Base-by-base conservation (phyloP, 1,139 yeast species). In the Zygotorulaspora mrakii region DNA sequence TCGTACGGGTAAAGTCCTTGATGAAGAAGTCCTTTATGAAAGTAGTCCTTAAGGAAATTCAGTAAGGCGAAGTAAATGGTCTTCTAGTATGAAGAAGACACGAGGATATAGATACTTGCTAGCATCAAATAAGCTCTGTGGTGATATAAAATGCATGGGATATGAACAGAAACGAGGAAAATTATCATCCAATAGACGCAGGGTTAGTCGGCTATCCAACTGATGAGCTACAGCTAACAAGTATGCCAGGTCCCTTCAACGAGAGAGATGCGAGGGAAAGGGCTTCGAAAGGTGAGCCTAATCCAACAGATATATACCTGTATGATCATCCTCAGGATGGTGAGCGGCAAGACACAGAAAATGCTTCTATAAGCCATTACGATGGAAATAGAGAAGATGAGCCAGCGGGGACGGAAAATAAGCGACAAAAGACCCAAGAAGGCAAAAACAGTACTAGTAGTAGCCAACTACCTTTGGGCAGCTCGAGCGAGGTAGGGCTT, bases 291-390 rank as follows among this genome's bases (percentile, higher is more conserved):
- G 45, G 33, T 3, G 43, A 42, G 13, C 22, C 41, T 4, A 37
- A 47, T 31, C 40, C 50, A 7, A 31, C 47, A 4, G 42, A 43
- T 8, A 42, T 49, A 9, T 51, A 48, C 27, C 38, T 51, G 11
- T 51, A 49, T 33, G 52, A 49, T 23, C 46, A 46, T 21, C 47
- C 53, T 5, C 48, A 41, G 26, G 18, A 28, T 8, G 29, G 39
- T 5, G n/a, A 16, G 10, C 12, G 37, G 14, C 40, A 27, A 18
- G 42, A 31, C 16, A 25, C 11, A n/a, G 28, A 39, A 20, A 6
- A 6, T 13, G 24, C 16, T 14, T 10, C 26, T 17, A 14, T 28
- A 28, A 17, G 20, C 20, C 18, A 12, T 14, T 16, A 28, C 12
- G 11, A 9, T 28, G 27, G 12, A 20, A 20, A 20, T 20, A 9